Percentiles rank a stretch among this genome's conserved stretches.
These are phyloP conservation scores for Waitea zeae DNA, from an alignment of 1,284 basidiomycete genomes.

Conservation along the genomic window DNA sequence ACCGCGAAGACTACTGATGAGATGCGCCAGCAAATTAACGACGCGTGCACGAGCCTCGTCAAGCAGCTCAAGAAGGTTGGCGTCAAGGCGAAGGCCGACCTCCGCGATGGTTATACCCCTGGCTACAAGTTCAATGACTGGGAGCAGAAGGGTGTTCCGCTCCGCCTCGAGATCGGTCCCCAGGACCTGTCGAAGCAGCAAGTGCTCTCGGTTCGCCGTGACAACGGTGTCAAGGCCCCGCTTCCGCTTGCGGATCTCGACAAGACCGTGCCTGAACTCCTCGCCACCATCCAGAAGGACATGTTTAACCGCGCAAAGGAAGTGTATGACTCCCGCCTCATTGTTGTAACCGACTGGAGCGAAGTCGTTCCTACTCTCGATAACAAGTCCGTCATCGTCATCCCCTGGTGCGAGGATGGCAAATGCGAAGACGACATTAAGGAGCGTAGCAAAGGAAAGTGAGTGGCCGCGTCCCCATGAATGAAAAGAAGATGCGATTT, in stretches of 20 bases:
- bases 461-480: constrained; percentile 19
- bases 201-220: constrained; percentile 77
- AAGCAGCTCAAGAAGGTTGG: constrained; percentile 54
- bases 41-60: constrained; percentile 63
- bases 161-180: constrained; percentile 94
- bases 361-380: constrained; percentile 86
- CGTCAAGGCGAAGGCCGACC: constrained; percentile 78
- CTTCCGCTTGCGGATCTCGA: constrained; percentile 51
- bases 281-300: constrained; percentile 79
- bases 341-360: constrained; percentile 74
- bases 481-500: not conserved
- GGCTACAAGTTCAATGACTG: constrained; percentile 99
- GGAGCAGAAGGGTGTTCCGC: constrained; percentile 97
- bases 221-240: constrained; percentile 71
- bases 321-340: constrained; percentile 59
- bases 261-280: constrained; percentile 40
- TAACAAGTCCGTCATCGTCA: constrained; percentile 73
- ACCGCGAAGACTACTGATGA: constrained; percentile 65
- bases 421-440: constrained; percentile 98
- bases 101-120: constrained; percentile 91
- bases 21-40: constrained; percentile 60
- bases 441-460: constrained; percentile 78
- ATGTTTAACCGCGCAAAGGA: constrained; percentile 77
- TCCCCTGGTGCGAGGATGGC: constrained; percentile 96
- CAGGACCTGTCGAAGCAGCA: constrained; percentile 79